These are phyloP conservation scores for Claviceps fusiformis DNA, from an alignment of 2,329 filamentous ascomycete genomes.

Conservation along the genomic window DNA sequence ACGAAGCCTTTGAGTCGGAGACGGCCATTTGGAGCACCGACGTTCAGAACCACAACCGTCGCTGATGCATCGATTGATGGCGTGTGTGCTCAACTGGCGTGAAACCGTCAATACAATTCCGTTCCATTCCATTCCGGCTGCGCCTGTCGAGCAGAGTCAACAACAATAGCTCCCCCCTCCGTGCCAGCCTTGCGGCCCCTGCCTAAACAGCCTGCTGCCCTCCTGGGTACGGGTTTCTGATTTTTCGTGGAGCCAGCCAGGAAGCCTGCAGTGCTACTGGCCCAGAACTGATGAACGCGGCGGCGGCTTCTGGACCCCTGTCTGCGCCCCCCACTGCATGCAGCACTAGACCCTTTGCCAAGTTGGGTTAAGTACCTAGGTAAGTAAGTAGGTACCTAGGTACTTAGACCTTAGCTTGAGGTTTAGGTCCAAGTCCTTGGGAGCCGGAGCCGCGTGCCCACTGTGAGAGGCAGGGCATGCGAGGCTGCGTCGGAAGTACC, in stretches of 20 bases:
- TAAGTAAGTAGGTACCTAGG: no score
- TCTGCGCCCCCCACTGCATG: background rate
- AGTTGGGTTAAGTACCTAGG: no score
- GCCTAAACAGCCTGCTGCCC: background rate
- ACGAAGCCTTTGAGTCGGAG: background rate
- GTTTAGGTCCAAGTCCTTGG: no score
- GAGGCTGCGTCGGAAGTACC: background rate
- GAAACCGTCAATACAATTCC: background rate
- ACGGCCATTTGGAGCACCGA: background rate
- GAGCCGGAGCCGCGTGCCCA: background rate
- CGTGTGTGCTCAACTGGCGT: background rate
- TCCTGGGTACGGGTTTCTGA: conserved; percentile 1
- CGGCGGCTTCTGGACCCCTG: background rate
- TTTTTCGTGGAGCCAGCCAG: background rate
- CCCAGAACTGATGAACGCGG: background rate
- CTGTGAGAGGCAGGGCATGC: background rate
- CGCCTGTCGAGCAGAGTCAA: background rate
- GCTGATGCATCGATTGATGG: no score
- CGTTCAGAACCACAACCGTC: background rate
- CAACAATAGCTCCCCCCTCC: background rate
- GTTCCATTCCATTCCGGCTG: background rate
- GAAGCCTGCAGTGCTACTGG: background rate
- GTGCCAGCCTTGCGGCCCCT: background rate
- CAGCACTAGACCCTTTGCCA: background rate
- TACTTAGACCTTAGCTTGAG: no score